Evolutionary conservation across 2,329 filamentous ascomycete species (phyloP), one percentile per base, ranked within the genome.

Genomic region (Huntiella decipiens): DNA sequence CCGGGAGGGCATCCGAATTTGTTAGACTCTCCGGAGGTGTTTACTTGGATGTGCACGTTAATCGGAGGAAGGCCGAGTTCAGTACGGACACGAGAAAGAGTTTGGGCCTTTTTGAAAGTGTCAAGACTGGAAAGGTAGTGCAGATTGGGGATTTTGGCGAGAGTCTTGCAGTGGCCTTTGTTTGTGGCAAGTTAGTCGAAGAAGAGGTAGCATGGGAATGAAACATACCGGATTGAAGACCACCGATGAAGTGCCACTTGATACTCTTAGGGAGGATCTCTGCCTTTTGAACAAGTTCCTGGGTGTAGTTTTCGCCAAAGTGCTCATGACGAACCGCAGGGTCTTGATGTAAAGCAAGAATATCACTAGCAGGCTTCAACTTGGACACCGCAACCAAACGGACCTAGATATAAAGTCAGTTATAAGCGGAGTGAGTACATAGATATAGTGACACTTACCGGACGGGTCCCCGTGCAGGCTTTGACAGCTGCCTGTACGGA

Each of bases 261-360:
- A 98, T 82, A 32, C 70, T 71, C 38, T 65, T 64, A 0, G 91
- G 88, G 8, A 98, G 72, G 15, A 94, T 59, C 33, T 73, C 71
- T 1, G 85, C 80, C 62, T 98, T 98, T 59, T 93, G 81, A 49
- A 72, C 70, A 45, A 98, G 73, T 62, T 98, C 91, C 62, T 88
- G 82, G 3, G 81, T 71, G 65, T 98, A 98, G 67, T 98, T 98
- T 64, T 98, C 91, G 55, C 91, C 91, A 60, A 96, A 96, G 63
- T 98, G 84, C 13, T 68, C 54, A 46, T 87, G 82, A 1, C 64
- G 61, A 4, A 41, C 33, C 28, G 65, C 60, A 1, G 70, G 66
- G 0, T 67, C 61, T 54, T 73, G 68, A 63, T 92, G 80, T 1
- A 98, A 73, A 28, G 86, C 80, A 46, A 93, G 70, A 55, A 98